phyloP scores from a whole-genome alignment of 768 basidiomycete genomes.

The Suillus clintonianus region DNA sequence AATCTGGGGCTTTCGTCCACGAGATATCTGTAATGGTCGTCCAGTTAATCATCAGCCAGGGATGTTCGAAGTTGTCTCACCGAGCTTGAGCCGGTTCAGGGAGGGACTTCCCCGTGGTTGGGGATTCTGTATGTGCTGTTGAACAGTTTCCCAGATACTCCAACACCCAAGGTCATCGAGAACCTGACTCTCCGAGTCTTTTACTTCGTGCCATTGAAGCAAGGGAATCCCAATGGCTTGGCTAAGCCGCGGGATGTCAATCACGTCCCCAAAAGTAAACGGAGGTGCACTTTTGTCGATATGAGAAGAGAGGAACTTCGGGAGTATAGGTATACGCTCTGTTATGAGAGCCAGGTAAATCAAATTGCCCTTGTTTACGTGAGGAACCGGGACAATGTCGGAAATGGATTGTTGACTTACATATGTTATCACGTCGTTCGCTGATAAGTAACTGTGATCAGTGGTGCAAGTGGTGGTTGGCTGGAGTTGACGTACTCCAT shows the following conservation, averaged over 20 bases:
- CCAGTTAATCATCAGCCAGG: conserved; percentile 37
- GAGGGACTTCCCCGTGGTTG: conserved; percentile 12
- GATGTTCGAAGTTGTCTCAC: background rate
- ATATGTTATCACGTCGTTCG: conserved; percentile 79
- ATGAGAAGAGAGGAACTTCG: conserved; percentile 60
- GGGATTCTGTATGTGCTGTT: conserved; percentile 8
- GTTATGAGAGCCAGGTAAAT: conserved; percentile 61
- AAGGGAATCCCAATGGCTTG: conserved; percentile 47
- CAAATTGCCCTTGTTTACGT: conserved; percentile 51
- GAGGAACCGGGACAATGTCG: background rate
- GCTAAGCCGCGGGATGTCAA: conserved; percentile 56
- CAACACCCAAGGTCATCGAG: conserved; percentile 29
- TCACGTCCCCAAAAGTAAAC: conserved; percentile 59
- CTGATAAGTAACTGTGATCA: conserved; percentile 33
- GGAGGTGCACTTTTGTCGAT: conserved; percentile 48
- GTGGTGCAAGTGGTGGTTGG: background rate
- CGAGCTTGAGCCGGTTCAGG: conserved; percentile 6
- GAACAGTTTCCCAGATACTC: conserved; percentile 21
- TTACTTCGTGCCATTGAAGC: conserved; percentile 67
- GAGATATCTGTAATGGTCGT: conserved; percentile 37
- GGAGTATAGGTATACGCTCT: conserved; percentile 57
- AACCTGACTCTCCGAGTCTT: conserved; percentile 41
- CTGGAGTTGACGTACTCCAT: conserved; percentile 54
- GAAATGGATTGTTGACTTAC: conserved; percentile 31
- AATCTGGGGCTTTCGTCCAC: conserved; percentile 23